Percentiles rank a stretch among this genome's conserved stretches.
Conservation (phyloP, 805 yeast species). For the Maudiozyma pseudohumilis region DNA sequence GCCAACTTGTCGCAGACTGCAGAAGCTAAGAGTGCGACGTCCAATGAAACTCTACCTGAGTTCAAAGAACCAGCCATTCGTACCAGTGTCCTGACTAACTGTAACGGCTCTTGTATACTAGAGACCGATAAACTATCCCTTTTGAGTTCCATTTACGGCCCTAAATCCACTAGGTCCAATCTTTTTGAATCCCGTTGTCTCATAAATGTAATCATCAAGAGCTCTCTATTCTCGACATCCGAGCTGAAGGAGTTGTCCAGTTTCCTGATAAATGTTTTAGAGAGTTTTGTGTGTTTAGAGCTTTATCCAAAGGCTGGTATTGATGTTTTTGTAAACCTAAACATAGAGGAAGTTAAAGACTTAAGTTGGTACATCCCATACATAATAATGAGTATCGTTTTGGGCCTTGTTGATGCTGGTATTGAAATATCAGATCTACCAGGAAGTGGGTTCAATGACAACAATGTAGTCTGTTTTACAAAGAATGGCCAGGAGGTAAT, state of each 20-base stretch:
- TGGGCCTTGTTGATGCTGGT: constrained; percentile 79
- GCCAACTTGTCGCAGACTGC: background rate
- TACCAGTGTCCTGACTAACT: constrained; percentile 60
- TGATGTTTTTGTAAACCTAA: constrained; percentile 61
- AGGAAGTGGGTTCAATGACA: constrained; percentile 45
- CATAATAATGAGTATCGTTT: constrained; percentile 35
- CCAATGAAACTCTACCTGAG: background rate
- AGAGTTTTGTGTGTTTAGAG: constrained; percentile 36
- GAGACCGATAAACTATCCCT: constrained; percentile 47
- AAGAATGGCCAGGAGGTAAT: constrained; percentile 49
- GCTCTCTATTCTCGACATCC: constrained; percentile 20
- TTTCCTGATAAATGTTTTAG: constrained; percentile 31
- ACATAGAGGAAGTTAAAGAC: constrained; percentile 26
- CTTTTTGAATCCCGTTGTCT: constrained; percentile 59
- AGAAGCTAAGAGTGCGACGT: constrained; percentile 8
- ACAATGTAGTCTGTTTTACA: constrained; percentile 40
- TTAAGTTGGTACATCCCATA: constrained; percentile 29
- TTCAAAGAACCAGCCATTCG: constrained; percentile 16
- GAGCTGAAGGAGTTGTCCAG: constrained; percentile 35
- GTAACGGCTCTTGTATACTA: constrained; percentile 74
- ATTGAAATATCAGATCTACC: constrained; percentile 73
- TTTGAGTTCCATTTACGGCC: constrained; percentile 74
- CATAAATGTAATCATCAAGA: constrained; percentile 42
- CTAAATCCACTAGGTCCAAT: constrained; percentile 66
- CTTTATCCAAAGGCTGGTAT: constrained; percentile 88